Evolutionary conservation across 2,329 filamentous ascomycete genomes (phyloP), one percentile per base, ranked within the genome.

Genomic region (Balansia obtecta): DNA sequence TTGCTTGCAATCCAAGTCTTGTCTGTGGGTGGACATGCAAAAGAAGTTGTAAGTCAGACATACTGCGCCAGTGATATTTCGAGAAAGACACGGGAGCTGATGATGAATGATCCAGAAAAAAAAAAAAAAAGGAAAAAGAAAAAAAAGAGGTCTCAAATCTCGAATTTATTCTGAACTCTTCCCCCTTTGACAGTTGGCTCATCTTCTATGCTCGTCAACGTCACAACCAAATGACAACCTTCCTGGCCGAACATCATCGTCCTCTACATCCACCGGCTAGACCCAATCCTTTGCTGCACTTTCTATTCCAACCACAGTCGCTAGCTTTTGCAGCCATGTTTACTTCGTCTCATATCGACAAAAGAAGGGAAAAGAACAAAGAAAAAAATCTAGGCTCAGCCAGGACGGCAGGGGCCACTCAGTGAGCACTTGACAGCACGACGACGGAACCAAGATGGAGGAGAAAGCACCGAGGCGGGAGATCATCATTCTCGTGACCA

Each of bases 401-500:
- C 34, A 12, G 15, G 37, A 32, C n/a, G 13, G 30, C 32, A 30
- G 12, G 34, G 15, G 34, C 34, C 34, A 34, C 10, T 3, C 8
- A 40, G 3, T 16, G 6, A 45, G n/a, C 15, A 27, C 5, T 22
- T 16, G 8, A 12, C 16, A 34, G 12, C 30, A 39, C 20, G n/a
- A 39, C 20, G n/a, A 13, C 27, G 13, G 13, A 18, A 18, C 41
- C 27, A 50, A 37, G 18, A 53, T 49, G 48, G 20, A 27, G 15
- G 48, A 18, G n/a, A 10, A n/a, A 13, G 3, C 50, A 9, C 46
- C 52, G 7, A 41, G 43, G 9, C 48, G 42, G 12, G 33, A 12
- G 32, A 40, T 50, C 40, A 68, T 75, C 53, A 75, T 80, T 54
- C 68, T 71, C 46, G 67, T 81, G 38, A 73, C 74, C 59, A 74